These are phyloP conservation scores for Colletotrichum somersetense DNA, from an alignment of 2,329 filamentous ascomycete species.

Conservation along the genomic window DNA sequence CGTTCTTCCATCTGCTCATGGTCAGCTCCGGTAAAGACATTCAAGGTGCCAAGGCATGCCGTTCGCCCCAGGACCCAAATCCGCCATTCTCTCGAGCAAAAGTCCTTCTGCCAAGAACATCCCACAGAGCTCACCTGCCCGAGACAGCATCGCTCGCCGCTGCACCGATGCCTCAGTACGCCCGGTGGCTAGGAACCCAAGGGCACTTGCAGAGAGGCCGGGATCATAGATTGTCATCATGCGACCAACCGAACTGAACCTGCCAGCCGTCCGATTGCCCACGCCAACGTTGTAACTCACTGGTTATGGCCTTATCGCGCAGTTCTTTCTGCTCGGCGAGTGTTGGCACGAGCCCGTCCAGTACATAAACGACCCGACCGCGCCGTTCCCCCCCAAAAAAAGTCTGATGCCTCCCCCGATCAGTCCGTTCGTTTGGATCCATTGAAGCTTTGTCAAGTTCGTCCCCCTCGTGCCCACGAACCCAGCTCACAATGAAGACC, in stretches of 20 bases:
- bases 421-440: slow-evolving; percentile 35
- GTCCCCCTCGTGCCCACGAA: not conserved
- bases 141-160: slow-evolving; percentile 36
- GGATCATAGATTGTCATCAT: not conserved
- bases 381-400: not conserved
- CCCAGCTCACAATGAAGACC: slow-evolving; percentile 40
- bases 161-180: slow-evolving; percentile 35
- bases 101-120: slow-evolving; percentile 37
- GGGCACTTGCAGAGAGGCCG: not conserved
- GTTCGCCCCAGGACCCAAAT: slow-evolving; percentile 1
- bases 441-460: slow-evolving; percentile 14
- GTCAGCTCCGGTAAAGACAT: not conserved
- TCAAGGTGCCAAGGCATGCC: not conserved
- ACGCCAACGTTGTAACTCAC: not conserved
- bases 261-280: not conserved
- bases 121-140: slow-evolving; percentile 32
- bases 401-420: not conserved
- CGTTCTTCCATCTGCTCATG: slow-evolving; percentile 5
- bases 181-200: not conserved
- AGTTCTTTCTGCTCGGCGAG: slow-evolving; percentile 11
- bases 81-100: slow-evolving; percentile 22
- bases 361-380: slow-evolving; percentile 18
- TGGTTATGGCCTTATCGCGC: slow-evolving; percentile 38
- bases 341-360: slow-evolving; percentile 13
- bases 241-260: slow-evolving; percentile 14